Evolutionary conservation across 2,329 filamentous ascomycete species (phyloP), one percentile per base, ranked within the genome.

Genomic region (Talaromyces sp.): DNA sequence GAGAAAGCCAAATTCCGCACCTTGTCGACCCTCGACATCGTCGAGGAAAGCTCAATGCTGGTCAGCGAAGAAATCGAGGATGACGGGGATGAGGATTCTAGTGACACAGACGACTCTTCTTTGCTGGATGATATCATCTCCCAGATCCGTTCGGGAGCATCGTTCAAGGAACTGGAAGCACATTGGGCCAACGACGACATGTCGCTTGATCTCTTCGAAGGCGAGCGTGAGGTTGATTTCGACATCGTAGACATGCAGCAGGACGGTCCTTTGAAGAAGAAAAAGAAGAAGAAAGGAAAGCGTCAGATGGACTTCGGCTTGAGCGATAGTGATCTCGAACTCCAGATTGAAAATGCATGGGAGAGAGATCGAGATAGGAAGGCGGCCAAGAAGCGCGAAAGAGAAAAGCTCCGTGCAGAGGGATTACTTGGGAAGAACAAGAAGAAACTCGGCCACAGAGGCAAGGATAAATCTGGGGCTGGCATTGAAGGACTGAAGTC

Each of bases 221-320:
- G 79, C 65, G 82, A 85, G 66, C 83, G 84, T 1, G 84, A 86
- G 65, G 86, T 88, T 64, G 89, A 86, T 8, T 88, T 96, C 66
- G 92, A 96, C 70, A 80, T 96, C 50, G 93, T 95, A 88, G 91
- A 96, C 70, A 91, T 90, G 77, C 84, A 90, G 16, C 83, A 87
- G 28, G 86, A 88, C 1, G 91, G 86, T 60, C 59, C 59, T 16
- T 74, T 92, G 5, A 84, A 81, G 59, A 84, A 82, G 61, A 86
- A 83, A 65, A 88, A 86, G 70, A 80, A 83, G 67, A 91, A 90
- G 73, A 86, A 85, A 48, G 81, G 82, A 14, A 84, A 84, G 65
- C 81, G 79, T 52, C 79, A 82, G 59, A 74, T 83, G 52, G 78
- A 80, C 4, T 79, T 87, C 61, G 79, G 84, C 23, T 73, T 89